Evolutionary conservation across 2,329 filamentous ascomycete genomes (phyloP), one percentile per base, ranked within the genome.

Genomic region (Microascus cirrosus): DNA sequence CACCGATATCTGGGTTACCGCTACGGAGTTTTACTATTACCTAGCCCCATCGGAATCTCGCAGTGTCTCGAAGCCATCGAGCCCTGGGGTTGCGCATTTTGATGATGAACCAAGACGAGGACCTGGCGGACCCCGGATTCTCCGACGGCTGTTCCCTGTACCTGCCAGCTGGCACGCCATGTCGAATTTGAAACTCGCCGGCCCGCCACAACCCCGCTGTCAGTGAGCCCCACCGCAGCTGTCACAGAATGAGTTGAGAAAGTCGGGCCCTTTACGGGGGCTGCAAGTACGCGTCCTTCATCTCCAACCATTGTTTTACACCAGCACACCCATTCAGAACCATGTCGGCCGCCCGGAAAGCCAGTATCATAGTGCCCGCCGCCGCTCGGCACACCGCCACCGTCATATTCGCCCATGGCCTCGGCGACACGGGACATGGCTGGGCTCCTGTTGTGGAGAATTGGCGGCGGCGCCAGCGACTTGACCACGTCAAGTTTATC

Each of bases 401-500:
- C 2, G 87, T 97, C 66, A 97, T 99, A 66, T 91, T 96, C 73
- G 81, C 89, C 56, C 94, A 99, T 71, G 94, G 94, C 15, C 78
- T 99, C 45, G 94, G 94, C 62, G 94, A 97, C 69, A 87, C 79
- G 34, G 89, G 87, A 51, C 77, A 82, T 63, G 89, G 89, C 64
- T 93, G 89, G 92, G 81, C 87, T 52, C 84, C 83, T 59, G 82
- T 94, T 22, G 90, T 94, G 35, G 86, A 95, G 76, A 90, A 93
- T 72, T 96, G 88, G 87, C 85, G 90, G 58, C 80, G 86, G 36
- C 82, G 89, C 56, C 82, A 84, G 70, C 86, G 86, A 67, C 90
- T 97, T 62, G 83, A 91, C 59, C 88, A 96, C 73, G 89, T 96
- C 69, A 88, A 93, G 68, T 97, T 97, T 71, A 83, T 99, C 67